A percentile compares a stretch with the other conserved stretches of the same genome.
Conservation (phyloP, 306 rosid species). For the Vachellia collinsii region DNA sequence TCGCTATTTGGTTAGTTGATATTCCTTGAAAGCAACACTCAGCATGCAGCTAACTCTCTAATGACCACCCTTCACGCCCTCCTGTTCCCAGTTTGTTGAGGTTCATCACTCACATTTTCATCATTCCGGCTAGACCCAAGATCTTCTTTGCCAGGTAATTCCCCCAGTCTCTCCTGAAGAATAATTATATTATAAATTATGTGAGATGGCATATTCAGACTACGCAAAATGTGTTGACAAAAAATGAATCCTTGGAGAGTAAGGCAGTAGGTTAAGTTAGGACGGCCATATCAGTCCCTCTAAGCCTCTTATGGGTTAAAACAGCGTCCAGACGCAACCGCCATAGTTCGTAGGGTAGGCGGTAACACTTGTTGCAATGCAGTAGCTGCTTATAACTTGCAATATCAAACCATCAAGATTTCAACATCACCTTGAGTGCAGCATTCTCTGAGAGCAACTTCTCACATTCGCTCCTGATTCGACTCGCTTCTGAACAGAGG, state of each 20-base stretch:
- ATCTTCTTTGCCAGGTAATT: slow-evolving; percentile 59
- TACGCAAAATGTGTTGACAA: neutral
- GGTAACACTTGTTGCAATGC: neutral
- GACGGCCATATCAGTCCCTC: too few species aligned
- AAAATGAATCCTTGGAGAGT: slow-evolving; percentile 8
- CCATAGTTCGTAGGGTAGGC: neutral
- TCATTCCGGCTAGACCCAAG: slow-evolving; percentile 51
- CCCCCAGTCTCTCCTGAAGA: slow-evolving; percentile 73
- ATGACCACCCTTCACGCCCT: slow-evolving; percentile 48
- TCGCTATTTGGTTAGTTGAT: slow-evolving; percentile 65
- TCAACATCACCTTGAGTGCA: neutral
- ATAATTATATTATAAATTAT: slow-evolving; percentile 17
- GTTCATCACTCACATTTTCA: slow-evolving; percentile 47
- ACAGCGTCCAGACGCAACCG: neutral
- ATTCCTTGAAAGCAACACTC: slow-evolving; percentile 48
- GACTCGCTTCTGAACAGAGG: neutral
- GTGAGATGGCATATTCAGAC: slow-evolving; percentile 25
- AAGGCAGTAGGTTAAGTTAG: too few species aligned
- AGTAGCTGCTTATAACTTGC: neutral
- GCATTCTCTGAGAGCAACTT: neutral
- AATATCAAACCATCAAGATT: neutral
- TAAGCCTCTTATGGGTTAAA: neutral
- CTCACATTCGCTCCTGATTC: neutral
- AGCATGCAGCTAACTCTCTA: slow-evolving; percentile 55
- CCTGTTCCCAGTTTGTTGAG: slow-evolving; percentile 49